A percentile compares a stretch with the other conserved stretches of the same genome.
Conservation (phyloP, 176 grass and related monocot genomes). For the maize (Zea mays) region DNA sequence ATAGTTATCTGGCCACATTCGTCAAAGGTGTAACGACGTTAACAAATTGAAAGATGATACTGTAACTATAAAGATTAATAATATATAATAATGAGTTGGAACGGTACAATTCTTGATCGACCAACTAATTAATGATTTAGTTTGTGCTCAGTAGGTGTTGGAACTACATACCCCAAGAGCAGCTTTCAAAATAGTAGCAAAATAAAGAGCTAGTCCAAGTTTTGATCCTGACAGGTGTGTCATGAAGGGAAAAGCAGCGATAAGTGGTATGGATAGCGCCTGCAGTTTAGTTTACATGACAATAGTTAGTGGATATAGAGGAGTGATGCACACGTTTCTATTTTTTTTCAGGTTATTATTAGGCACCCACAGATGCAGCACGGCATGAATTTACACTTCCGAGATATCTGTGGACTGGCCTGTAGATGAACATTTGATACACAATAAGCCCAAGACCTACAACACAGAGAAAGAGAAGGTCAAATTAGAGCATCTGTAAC, state of each 20-base stretch:
- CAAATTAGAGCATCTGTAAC: not conserved
- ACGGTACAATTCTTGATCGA: not conserved
- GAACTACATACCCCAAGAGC: slow-evolving; percentile 64
- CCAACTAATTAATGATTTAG: too few species aligned
- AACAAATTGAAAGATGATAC: not conserved
- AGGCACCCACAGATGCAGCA: slow-evolving; percentile 48
- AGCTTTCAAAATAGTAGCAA: slow-evolving; percentile 52
- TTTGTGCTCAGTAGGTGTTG: not conserved
- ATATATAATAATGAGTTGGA: not conserved
- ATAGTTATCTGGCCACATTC: slow-evolving; percentile 62
- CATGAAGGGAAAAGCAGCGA: slow-evolving; percentile 69
- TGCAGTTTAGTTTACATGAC: slow-evolving; percentile 18
- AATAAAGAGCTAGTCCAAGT: slow-evolving; percentile 55
- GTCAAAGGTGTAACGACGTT: not conserved
- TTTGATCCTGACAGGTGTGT: slow-evolving; percentile 47
- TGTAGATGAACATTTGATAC: slow-evolving; percentile 71
- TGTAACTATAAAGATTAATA: not conserved
- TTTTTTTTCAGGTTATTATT: not conserved
- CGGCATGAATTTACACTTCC: slow-evolving; percentile 49
- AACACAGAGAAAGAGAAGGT: not conserved
- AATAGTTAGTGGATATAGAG: not conserved
- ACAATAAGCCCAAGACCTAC: slow-evolving; percentile 68
- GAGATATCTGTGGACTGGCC: slow-evolving; percentile 37
- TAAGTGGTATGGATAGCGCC: slow-evolving; percentile 61
- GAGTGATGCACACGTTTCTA: not conserved